These are phyloP conservation scores for Tilletia setariae DNA, from an alignment of 1,284 basidiomycete species.

Conservation along the genomic window DNA sequence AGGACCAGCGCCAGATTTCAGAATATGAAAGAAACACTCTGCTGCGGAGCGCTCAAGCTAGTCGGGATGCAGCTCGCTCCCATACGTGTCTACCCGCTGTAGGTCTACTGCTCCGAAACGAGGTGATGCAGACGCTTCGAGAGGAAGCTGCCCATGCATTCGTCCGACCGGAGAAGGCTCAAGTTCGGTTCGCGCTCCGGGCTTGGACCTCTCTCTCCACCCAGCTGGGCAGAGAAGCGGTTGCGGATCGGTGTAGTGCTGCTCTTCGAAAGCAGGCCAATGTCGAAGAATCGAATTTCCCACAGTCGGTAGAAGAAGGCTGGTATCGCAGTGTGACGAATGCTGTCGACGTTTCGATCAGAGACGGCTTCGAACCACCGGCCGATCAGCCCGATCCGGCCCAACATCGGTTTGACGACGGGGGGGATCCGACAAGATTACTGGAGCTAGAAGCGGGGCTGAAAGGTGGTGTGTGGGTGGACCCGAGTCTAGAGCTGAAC, in stretches of 20 bases:
- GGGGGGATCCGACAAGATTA: not conserved
- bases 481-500: slow-evolving; percentile 4
- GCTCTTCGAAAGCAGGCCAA: not conserved
- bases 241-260: not conserved
- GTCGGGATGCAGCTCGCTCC: not conserved
- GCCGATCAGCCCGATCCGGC: not conserved
- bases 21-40: not conserved
- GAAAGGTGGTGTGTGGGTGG: not conserved
- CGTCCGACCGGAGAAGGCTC: not conserved
- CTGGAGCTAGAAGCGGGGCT: slow-evolving; percentile 8
- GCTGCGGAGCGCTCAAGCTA: not conserved
- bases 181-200: not conserved
- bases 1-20: not conserved
- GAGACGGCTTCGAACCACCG: not conserved
- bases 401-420: not conserved
- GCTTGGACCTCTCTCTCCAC: not conserved
- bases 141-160: not conserved
- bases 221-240: not conserved
- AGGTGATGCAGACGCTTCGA: not conserved
- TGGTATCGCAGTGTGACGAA: not conserved
- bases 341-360: not conserved
- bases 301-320: not conserved
- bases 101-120: not conserved
- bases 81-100: not conserved
- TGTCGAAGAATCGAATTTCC: not conserved